phyloP scores from a whole-genome alignment of 257 asterid genomes.

The Petunia secreta region DNA sequence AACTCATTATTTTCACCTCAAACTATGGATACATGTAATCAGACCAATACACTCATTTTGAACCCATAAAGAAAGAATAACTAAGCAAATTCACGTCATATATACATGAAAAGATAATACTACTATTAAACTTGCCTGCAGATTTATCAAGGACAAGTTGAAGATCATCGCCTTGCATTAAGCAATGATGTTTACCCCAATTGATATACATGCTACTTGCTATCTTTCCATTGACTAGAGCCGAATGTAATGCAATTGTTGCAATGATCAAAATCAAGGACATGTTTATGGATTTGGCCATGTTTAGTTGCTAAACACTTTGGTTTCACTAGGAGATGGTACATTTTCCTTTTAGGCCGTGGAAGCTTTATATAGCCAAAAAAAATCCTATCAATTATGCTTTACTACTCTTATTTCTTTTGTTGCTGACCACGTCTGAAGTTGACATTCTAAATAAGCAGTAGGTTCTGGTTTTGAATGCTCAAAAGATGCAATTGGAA shows the following conservation, averaged over 20 bases:
- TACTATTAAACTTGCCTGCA: constrained; percentile 1
- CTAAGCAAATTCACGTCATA: too few species aligned
- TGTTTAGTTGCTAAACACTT: neutral
- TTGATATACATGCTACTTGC: constrained; percentile 25
- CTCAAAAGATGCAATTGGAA: neutral
- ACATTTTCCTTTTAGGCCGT: neutral
- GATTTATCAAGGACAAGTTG: constrained; percentile 25
- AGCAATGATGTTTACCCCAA: constrained; percentile 20
- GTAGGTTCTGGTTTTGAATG: too few species aligned
- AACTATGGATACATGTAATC: too few species aligned
- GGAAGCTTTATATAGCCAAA: neutral
- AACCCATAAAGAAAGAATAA: too few species aligned
- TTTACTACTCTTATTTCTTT: neutral
- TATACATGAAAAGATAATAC: neutral
- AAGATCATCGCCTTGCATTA: constrained; percentile 15
- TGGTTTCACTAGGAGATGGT: neutral
- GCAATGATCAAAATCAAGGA: constrained; percentile 22
- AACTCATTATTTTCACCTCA: too few species aligned
- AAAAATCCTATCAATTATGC: neutral
- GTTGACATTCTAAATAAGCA: neutral
- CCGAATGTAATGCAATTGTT: constrained; percentile 9
- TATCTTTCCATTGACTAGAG: constrained; percentile 1
- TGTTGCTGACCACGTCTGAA: constrained; percentile 12
- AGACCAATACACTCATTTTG: too few species aligned
- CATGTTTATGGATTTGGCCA: constrained; percentile 2